Evolutionary conservation across 2,329 filamentous ascomycete species (phyloP).

Genomic region (Colletotrichum sp.): DNA sequence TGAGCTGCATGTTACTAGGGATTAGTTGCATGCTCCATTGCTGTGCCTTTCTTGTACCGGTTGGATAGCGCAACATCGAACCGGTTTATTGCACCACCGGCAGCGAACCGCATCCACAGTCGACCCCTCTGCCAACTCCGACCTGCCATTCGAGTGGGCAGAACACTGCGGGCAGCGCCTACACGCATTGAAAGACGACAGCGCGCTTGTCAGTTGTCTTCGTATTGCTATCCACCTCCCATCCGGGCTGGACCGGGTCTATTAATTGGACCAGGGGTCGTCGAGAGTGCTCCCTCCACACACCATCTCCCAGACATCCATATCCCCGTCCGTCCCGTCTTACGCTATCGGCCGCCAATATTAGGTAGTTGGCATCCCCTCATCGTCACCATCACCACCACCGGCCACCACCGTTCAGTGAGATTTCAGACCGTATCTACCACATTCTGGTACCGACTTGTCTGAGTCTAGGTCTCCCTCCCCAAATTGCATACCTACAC

Average conservation of each 20-base stretch:
- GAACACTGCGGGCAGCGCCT: not conserved
- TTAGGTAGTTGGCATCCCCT: constrained; percentile 8
- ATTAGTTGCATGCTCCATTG: not conserved
- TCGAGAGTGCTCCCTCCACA: constrained; percentile 13
- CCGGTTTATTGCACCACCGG: constrained; percentile 19
- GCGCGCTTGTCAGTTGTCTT: constrained; percentile 1
- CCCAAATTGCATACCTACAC: not conserved
- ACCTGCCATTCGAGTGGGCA: not conserved
- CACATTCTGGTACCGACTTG: not conserved
- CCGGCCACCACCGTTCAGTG: not conserved
- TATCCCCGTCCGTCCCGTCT: constrained; percentile 18
- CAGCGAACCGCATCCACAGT: constrained; percentile 3
- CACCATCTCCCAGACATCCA: constrained; percentile 17
- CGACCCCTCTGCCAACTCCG: not conserved
- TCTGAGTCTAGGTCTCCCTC: not conserved
- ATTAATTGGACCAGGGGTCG: constrained; percentile 13
- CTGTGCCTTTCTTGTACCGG: not conserved
- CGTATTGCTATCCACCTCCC: constrained; percentile 9
- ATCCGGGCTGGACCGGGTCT: constrained; percentile 15
- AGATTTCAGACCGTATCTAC: not conserved
- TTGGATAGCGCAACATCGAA: constrained; percentile 8
- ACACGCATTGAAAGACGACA: not conserved
- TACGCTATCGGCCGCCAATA: constrained; percentile 10
- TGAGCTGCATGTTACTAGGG: not conserved
- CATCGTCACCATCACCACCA: not conserved